Conservation (phyloP, 257 asterid genomes). For the Solanum ossicruentum region DNA sequence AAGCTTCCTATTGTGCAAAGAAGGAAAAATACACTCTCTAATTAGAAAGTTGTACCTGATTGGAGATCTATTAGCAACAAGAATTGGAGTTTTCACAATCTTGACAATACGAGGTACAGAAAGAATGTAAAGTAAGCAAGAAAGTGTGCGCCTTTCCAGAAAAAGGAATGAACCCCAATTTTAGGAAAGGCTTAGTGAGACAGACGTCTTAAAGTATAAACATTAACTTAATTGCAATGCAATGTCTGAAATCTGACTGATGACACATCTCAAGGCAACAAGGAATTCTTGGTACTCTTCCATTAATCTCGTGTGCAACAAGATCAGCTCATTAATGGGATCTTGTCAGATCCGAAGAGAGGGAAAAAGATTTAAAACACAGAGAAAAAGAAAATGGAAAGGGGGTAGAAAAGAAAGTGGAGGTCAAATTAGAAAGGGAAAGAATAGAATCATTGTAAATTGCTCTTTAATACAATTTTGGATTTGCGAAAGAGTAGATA, state of each 20-base stretch:
- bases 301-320: background rate
- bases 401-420: background rate
- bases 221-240: background rate
- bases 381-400: background rate
- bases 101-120: background rate
- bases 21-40: background rate
- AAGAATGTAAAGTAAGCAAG: background rate
- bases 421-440: background rate
- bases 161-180: background rate
- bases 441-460: background rate
- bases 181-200: background rate
- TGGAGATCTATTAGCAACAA: background rate
- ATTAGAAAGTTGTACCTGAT: background rate
- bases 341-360: background rate
- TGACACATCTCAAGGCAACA: background rate
- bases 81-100: background rate
- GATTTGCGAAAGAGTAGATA: background rate
- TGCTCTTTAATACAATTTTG: background rate
- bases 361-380: background rate
- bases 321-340: background rate
- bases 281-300: background rate
- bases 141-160: background rate
- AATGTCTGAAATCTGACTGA: background rate
- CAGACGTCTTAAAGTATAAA: background rate
- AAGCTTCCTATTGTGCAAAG: background rate